Evolutionary conservation across 805 yeast genomes (phyloP).

Genomic region (Starmerella powellii): DNA sequence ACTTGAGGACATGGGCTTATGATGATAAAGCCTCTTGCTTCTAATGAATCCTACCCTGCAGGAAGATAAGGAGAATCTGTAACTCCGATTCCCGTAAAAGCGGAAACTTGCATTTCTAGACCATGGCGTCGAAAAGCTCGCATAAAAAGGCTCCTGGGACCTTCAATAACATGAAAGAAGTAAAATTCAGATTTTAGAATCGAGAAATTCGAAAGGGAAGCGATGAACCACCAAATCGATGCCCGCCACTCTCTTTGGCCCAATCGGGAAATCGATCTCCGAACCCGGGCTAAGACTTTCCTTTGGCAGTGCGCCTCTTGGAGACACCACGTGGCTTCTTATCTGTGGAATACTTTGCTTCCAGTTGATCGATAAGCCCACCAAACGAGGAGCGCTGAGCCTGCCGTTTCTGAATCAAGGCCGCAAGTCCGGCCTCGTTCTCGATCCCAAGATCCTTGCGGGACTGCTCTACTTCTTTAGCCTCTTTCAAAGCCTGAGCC

Average conservation of each 20-base stretch:
- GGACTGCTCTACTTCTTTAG: slow-evolving; percentile 43
- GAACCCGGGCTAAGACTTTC: neutral
- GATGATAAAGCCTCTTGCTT: too few species aligned
- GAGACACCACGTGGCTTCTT: slow-evolving; percentile 1
- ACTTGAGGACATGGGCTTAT: too few species aligned
- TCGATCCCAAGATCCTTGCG: slow-evolving; percentile 40
- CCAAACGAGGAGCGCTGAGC: slow-evolving; percentile 19
- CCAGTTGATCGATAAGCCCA: slow-evolving; percentile 13
- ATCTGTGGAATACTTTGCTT: slow-evolving; percentile 11
- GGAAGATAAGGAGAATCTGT: too few species aligned
- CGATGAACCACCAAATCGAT: neutral
- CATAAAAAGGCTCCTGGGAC: too few species aligned
- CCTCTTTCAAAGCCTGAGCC: slow-evolving; percentile 30
- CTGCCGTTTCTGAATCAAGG: slow-evolving; percentile 29
- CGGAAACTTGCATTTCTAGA: too few species aligned
- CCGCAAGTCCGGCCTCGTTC: slow-evolving; percentile 29
- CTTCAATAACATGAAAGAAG: too few species aligned
- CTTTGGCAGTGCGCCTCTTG: neutral
- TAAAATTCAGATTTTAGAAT: neutral
- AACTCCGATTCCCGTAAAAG: too few species aligned
- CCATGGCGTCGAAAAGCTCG: too few species aligned
- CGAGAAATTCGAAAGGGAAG: neutral
- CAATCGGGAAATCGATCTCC: neutral
- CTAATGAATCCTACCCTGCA: too few species aligned
- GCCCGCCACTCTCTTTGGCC: neutral